phyloP scores from a whole-genome alignment of 306 rosid species.

The Crotalaria pallida region DNA sequence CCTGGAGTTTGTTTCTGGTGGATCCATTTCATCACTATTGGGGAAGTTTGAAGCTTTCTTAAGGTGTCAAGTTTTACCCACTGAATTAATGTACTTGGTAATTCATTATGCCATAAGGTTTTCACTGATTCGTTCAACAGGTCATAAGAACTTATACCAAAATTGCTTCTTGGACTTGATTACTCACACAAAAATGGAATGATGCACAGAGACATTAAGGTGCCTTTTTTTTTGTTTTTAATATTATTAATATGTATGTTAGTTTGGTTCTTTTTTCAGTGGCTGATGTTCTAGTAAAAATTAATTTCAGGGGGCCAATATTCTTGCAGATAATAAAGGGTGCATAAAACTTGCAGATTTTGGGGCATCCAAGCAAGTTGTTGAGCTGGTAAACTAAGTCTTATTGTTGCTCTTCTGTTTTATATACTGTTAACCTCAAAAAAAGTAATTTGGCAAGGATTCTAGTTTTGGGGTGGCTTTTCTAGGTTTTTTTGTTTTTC shows the following conservation, averaged over 20 bases:
- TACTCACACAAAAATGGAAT: no score
- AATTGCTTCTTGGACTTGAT: no score
- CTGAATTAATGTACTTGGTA: no score
- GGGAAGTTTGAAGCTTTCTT: constrained; percentile 96
- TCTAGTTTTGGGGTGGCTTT: no score
- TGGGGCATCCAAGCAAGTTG: no score
- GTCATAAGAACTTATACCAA: constrained; percentile 80
- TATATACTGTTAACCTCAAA: neutral
- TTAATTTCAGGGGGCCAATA: no score
- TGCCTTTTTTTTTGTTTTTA: neutral
- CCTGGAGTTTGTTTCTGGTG: constrained; percentile 97
- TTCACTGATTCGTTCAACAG: constrained; percentile 43
- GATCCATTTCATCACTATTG: constrained; percentile 91
- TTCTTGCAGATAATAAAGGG: no score
- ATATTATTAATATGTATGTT: neutral
- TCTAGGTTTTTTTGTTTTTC: no score
- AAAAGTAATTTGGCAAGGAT: no score
- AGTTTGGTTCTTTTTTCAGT: constrained; percentile 2
- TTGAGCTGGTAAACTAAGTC: no score
- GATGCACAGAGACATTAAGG: no score
- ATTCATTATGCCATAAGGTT: constrained; percentile 2
- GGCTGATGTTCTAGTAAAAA: constrained; percentile 15
- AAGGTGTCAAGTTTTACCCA: constrained; percentile 70
- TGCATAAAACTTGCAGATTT: no score
- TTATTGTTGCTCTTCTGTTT: constrained; percentile 12